Conservation (phyloP, 768 basidiomycete genomes). For the Trametes cingulata region DNA sequence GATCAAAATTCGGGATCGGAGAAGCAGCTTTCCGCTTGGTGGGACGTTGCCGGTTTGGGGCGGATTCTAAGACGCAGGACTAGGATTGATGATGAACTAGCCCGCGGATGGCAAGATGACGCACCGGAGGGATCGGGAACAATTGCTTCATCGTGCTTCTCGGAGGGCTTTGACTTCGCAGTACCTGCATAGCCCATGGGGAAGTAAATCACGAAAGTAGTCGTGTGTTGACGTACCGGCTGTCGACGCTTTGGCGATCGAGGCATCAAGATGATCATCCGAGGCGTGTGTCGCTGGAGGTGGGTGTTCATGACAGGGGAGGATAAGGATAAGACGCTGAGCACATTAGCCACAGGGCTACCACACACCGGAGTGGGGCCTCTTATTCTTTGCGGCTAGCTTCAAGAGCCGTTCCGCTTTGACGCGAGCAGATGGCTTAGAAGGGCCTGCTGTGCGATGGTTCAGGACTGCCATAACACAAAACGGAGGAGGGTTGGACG, state of each 20-base stretch:
- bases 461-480: neutral
- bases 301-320: no score
- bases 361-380: no score
- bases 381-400: neutral
- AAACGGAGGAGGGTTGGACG: neutral
- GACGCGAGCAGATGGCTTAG: neutral
- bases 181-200: neutral
- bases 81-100: neutral
- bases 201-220: neutral
- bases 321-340: no score
- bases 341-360: no score
- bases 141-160: neutral
- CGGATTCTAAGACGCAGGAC: neutral
- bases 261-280: no score
- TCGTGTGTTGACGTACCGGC: neutral
- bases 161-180: neutral
- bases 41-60: neutral
- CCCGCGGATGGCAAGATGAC: neutral
- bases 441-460: neutral
- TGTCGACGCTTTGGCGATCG: neutral
- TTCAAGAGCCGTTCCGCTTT: no score
- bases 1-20: no score
- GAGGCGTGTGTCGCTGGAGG: no score
- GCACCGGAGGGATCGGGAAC: neutral
- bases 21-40: constrained; percentile 2